Evolutionary conservation across 306 rosid species (phyloP).

Genomic region (Leucaena leucocephala): DNA sequence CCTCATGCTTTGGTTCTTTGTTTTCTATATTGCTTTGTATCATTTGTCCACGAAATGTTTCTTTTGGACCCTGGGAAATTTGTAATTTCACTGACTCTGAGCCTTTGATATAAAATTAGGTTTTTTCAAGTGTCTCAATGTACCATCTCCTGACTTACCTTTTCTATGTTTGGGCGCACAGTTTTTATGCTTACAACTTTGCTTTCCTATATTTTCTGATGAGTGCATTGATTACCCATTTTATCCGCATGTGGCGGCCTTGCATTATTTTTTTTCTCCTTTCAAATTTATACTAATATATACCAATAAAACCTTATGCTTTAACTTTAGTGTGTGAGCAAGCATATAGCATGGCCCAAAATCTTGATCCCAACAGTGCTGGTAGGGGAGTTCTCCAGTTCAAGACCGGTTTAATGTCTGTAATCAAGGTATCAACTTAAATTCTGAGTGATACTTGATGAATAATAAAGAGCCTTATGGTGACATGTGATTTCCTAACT

Average conservation of each 20-base stretch:
- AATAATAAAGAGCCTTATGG: slow-evolving; percentile 2
- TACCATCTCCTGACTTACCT: slow-evolving; percentile 8
- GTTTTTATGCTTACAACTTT: slow-evolving; percentile 16
- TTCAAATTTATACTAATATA: background rate
- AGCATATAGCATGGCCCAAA: slow-evolving; percentile 90
- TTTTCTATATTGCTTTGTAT: background rate
- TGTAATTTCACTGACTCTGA: background rate
- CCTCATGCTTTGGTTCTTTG: background rate
- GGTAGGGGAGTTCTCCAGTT: slow-evolving; percentile 95
- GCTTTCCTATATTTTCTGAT: background rate
- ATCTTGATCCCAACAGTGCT: slow-evolving; percentile 80
- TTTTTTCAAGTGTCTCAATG: too few species aligned
- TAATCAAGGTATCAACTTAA: slow-evolving; percentile 71
- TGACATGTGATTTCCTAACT: background rate
- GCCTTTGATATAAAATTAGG: too few species aligned
- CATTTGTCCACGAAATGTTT: background rate
- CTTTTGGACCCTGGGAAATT: background rate
- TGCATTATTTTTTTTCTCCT: background rate
- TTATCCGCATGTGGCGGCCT: slow-evolving; percentile 1
- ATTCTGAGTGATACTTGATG: slow-evolving; percentile 15
- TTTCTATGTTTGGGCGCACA: slow-evolving; percentile 6
- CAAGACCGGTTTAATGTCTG: slow-evolving; percentile 92
- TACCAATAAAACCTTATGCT: slow-evolving; percentile 25
- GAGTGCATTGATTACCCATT: background rate
- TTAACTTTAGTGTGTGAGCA: slow-evolving; percentile 88